A percentile compares a stretch with the other conserved stretches of the same genome.
Conservation (phyloP, 148 eudicot genomes). For the Cornus controversa region DNA sequence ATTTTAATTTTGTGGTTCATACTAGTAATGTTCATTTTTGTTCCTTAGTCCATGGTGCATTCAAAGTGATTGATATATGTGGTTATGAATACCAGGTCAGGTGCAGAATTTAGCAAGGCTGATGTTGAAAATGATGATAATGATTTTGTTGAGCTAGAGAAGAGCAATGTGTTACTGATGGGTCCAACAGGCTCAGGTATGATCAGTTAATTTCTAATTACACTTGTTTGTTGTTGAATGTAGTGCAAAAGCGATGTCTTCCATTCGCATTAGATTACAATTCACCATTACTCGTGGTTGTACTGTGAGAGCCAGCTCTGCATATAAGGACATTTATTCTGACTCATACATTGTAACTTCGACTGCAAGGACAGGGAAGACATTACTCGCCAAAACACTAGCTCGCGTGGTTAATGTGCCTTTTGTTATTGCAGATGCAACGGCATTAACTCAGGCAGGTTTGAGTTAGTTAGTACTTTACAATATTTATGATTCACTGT, state of each 20-base stretch:
- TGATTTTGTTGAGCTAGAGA: constrained; percentile 40
- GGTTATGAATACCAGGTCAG: constrained; percentile 21
- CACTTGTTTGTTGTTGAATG: neutral
- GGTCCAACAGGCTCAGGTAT: constrained; percentile 42
- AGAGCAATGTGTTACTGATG: constrained; percentile 43
- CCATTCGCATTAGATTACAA: neutral
- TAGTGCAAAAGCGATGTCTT: constrained; percentile 7
- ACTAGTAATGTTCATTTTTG: neutral
- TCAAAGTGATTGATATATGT: constrained; percentile 1
- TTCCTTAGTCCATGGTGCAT: neutral
- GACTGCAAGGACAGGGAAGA: constrained; percentile 46
- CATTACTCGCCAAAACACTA: constrained; percentile 46
- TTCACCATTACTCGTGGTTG: neutral
- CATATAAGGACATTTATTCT: neutral
- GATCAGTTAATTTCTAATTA: neutral
- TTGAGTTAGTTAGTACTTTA: constrained; percentile 15
- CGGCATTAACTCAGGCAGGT: constrained; percentile 45
- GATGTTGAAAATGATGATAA: constrained; percentile 25
- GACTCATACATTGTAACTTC: constrained; percentile 21
- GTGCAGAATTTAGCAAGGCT: constrained; percentile 24
- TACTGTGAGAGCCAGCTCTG: constrained; percentile 13
- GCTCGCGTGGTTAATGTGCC: constrained; percentile 47
- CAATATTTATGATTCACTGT: neutral
- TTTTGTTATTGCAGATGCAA: constrained; percentile 47
- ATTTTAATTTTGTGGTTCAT: neutral